Evolutionary conservation across 176 grass and related monocot species (phyloP).

Genomic region (Eragrostis curvula): DNA sequence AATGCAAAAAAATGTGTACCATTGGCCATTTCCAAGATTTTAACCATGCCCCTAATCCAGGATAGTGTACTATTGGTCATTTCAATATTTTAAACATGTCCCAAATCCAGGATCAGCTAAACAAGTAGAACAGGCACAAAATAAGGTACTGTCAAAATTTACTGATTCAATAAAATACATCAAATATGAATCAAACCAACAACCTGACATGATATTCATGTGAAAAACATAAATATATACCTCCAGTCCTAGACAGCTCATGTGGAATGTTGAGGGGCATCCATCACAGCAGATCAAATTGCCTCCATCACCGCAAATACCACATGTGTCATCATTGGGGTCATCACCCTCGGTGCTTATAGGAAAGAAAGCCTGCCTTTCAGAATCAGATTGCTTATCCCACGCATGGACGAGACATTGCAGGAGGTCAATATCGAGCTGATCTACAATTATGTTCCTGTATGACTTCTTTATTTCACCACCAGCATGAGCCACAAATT

Average conservation of each 20-base stretch:
- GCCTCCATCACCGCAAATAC: constrained; percentile 96
- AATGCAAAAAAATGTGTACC: background rate
- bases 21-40: constrained; percentile 21
- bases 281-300: constrained; percentile 93
- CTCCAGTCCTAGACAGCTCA: constrained; percentile 84
- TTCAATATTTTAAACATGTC: constrained; percentile 21
- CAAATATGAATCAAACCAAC: constrained; percentile 32
- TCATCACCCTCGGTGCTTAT: constrained; percentile 68
- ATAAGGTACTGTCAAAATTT: constrained; percentile 18
- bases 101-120: constrained; percentile 23
- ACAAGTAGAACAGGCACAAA: background rate
- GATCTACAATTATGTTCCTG: constrained; percentile 69
- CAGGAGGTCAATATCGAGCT: constrained; percentile 58
- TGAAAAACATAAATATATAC: constrained; percentile 44
- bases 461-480: constrained; percentile 55
- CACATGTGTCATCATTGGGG: constrained; percentile 95
- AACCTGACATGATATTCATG: background rate
- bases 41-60: constrained; percentile 18
- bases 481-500: constrained; percentile 80
- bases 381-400: constrained; percentile 79
- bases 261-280: constrained; percentile 96
- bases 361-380: constrained; percentile 71
- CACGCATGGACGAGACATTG: constrained; percentile 74
- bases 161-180: constrained; percentile 5
- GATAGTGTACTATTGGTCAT: constrained; percentile 4